A percentile compares a stretch with the other conserved stretches of the same genome.
phyloP scores from a whole-genome alignment of 1,284 basidiomycete genomes.

The Coriolopsis trogii region DNA sequence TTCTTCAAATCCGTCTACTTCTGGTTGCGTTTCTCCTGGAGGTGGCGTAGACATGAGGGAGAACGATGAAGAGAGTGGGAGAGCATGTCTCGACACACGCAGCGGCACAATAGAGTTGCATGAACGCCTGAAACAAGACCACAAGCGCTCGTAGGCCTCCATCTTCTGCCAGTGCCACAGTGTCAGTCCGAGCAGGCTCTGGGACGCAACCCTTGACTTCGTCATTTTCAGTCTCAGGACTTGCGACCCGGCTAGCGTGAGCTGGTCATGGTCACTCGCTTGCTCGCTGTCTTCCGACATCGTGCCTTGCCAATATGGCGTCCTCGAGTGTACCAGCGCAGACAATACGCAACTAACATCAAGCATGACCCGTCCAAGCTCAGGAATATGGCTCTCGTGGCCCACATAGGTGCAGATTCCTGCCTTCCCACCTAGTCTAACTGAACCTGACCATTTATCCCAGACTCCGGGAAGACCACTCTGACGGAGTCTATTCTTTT shows the following conservation, averaged over 20 bases:
- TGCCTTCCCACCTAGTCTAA: background rate
- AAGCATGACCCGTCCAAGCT: slow-evolving; percentile 48
- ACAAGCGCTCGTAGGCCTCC: background rate
- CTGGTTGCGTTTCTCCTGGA: slow-evolving; percentile 9
- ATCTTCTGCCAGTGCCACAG: background rate
- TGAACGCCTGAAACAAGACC: slow-evolving; percentile 8
- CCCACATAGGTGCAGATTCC: slow-evolving; percentile 68
- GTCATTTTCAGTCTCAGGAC: too few species aligned
- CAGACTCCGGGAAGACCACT: slow-evolving; percentile 91
- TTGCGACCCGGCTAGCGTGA: background rate
- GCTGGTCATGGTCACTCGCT: slow-evolving; percentile 15
- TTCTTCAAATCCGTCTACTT: slow-evolving; percentile 45
- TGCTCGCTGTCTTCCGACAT: slow-evolving; percentile 9
- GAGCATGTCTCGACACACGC: too few species aligned
- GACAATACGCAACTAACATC: slow-evolving; percentile 38
- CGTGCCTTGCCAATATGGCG: slow-evolving; percentile 11
- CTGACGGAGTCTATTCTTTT: slow-evolving; percentile 87
- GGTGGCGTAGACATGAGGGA: slow-evolving; percentile 16
- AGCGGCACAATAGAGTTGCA: slow-evolving; percentile 18
- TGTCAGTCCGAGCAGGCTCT: too few species aligned
- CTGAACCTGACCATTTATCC: slow-evolving; percentile 8
- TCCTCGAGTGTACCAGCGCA: slow-evolving; percentile 21
- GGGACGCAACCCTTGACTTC: too few species aligned
- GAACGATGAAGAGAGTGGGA: background rate
- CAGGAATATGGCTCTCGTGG: slow-evolving; percentile 82